A percentile compares a stretch with the other conserved stretches of the same genome.
Conservation (phyloP, 345 rosid genomes). For the Populus alba region DNA sequence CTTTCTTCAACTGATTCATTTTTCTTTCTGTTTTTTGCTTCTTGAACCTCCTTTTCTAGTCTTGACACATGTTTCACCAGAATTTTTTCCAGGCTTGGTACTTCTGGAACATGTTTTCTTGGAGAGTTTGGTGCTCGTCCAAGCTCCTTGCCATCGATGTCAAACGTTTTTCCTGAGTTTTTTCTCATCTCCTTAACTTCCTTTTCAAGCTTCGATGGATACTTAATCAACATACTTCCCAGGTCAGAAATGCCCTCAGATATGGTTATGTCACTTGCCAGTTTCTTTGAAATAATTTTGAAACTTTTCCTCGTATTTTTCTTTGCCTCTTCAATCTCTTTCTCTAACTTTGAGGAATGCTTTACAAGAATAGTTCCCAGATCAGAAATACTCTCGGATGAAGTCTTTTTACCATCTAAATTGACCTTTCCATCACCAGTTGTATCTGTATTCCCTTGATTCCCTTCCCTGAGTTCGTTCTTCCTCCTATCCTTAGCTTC, state of each 20-base stretch:
- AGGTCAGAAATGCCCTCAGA: constrained; percentile 42
- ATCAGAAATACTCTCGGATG: constrained; percentile 34
- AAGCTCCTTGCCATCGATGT: constrained; percentile 31
- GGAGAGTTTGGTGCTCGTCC: constrained; percentile 9
- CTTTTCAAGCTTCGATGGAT: constrained; percentile 45
- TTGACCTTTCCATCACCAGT: constrained; percentile 4
- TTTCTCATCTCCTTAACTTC: constrained; percentile 39
- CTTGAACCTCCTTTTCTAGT: constrained; percentile 83
- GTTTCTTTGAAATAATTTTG: constrained; percentile 17
- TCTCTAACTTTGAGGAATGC: constrained; percentile 54
- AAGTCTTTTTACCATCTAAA: constrained; percentile 2
- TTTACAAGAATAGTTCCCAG: constrained; percentile 64
- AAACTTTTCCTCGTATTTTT: constrained; percentile 32
- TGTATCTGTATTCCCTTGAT: constrained; percentile 8
- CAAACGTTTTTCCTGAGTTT: constrained; percentile 28
- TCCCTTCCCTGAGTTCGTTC: constrained; percentile 27
- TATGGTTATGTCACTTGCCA: constrained; percentile 22
- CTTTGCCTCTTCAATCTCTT: constrained; percentile 61
- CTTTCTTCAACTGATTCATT: constrained; percentile 14
- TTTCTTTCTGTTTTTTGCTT: constrained; percentile 61
- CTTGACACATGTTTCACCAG: constrained; percentile 66
- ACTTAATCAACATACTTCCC: constrained; percentile 45
- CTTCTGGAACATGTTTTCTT: constrained; percentile 29
- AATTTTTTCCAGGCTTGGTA: constrained; percentile 71
- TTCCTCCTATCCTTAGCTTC: constrained; percentile 63